Base-by-base conservation (phyloP, 352 stramenopile species). In the Phytophthora pistaciae region DNA sequence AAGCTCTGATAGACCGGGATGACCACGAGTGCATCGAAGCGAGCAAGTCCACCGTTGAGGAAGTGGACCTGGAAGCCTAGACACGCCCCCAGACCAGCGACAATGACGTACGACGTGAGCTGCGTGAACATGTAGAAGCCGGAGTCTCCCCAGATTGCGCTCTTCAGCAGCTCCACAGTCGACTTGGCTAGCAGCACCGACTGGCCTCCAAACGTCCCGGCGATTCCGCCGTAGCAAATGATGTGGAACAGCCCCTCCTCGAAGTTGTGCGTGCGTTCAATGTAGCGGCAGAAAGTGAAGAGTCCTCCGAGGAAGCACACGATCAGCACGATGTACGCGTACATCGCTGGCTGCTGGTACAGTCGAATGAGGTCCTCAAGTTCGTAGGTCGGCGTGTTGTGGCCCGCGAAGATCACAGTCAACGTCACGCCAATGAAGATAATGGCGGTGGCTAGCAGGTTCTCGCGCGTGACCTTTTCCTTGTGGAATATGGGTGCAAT, bases 1-100 rank as follows among this genome's bases (percentile, higher is more conserved):
- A 97, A 98, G 69, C 83, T 95, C 65, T 98, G 91, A 67, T 97
- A 98, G 44, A 98, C 88, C 21, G 93, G 93, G 38, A 98, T 88
- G 8, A 98, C 87, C 23, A 96, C 77, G 9, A 98, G 87, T 20
- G 91, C 88, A 63, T 98, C 91, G 63, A 97, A 98, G 54, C 91
- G 90, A 31, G 86, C 86, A 27, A 98, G 80, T 16, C 91, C 93
- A 52, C 87, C 84, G 64, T 98, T 98, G 57, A 98, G 79, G 65
- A 97, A 96, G 64, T 93, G 84, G 25, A 98, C 79, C 48, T 98
- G 93, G 48, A 79, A 91, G 9, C 90, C 77, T 1, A 98, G 72
- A 64, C 86, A 96, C 21, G 84, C 65, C 1, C 73, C 77, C 50
- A 97, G 76, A 8, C 83, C 80, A 18, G 79, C 66, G 49, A 96